These are phyloP conservation scores for Prunella vulgaris DNA, from an alignment of 257 asterid genomes.

Conservation along the genomic window DNA sequence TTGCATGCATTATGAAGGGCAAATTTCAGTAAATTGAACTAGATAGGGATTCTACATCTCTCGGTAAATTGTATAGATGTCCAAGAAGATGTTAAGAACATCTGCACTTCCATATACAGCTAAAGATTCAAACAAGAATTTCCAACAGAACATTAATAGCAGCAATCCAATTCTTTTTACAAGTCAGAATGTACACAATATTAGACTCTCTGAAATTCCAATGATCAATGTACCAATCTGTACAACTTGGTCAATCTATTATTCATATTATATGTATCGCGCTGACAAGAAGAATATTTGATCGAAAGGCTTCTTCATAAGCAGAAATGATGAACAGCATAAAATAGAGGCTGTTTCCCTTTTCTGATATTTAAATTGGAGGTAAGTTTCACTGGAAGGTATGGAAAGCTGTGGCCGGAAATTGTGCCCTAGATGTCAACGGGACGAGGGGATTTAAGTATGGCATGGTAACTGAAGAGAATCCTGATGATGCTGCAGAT, in stretches of 20 bases:
- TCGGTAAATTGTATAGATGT: not conserved
- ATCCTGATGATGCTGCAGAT: conserved; percentile 97
- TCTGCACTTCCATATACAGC: conserved; percentile 13
- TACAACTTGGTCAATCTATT: conserved; percentile 30
- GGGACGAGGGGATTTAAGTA: conserved; percentile 36
- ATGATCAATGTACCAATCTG: conserved; percentile 32
- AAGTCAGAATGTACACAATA: conserved; percentile 28
- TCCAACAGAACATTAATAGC: conserved; percentile 15
- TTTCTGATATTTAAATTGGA: conserved; percentile 17
- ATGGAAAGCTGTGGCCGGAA: conserved; percentile 30
- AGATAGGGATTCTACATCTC: not conserved
- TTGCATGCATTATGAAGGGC: not conserved
- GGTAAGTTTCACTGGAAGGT: conserved; percentile 30
- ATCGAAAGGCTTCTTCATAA: conserved; percentile 9
- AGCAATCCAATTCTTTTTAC: conserved; percentile 18
- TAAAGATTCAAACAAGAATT: conserved; percentile 9
- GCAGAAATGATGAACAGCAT: conserved; percentile 22
- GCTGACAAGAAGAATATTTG: conserved; percentile 4
- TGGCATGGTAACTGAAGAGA: conserved; percentile 50
- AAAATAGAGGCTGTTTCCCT: conserved; percentile 9
- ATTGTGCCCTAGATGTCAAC: conserved; percentile 33
- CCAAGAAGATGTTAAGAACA: conserved; percentile 1
- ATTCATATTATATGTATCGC: conserved; percentile 20
- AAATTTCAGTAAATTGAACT: not conserved
- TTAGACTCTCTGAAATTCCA: not conserved